Evolutionary conservation across 1,284 basidiomycete species (phyloP).

Genomic region (Xerocomus amazonicus): DNA sequence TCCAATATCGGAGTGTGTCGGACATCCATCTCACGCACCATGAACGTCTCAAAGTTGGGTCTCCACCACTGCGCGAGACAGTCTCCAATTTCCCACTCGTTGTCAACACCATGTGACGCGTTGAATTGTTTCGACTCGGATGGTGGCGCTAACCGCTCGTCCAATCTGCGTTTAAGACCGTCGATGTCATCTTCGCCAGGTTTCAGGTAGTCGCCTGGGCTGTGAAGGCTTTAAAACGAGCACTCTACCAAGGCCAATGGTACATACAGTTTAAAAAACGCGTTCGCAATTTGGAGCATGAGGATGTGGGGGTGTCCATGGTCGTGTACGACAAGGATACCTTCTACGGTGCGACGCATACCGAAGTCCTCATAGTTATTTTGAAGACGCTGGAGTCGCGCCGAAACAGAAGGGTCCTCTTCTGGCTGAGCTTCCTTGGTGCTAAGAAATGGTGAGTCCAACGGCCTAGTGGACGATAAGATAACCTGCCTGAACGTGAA

Average conservation of each 20-base stretch:
- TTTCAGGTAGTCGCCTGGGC: constrained; percentile 97
- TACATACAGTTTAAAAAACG: constrained; percentile 94
- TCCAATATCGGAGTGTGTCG: constrained; percentile 1
- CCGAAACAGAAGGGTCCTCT: constrained; percentile 92
- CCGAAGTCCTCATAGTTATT: constrained; percentile 97
- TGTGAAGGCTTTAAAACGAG: constrained; percentile 31
- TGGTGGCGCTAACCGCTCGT: constrained; percentile 85
- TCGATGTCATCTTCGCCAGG: constrained; percentile 91
- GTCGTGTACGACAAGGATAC: constrained; percentile 94
- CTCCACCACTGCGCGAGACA: constrained; percentile 97
- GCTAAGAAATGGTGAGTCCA: constrained; percentile 37
- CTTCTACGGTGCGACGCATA: constrained; percentile 92
- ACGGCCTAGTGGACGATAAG: neutral
- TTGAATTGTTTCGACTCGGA: constrained; percentile 62
- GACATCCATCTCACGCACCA: constrained; percentile 58
- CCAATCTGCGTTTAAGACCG: constrained; percentile 83
- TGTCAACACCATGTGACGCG: constrained; percentile 68
- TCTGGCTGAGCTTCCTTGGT: constrained; percentile 95
- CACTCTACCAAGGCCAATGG: neutral
- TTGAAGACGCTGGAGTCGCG: constrained; percentile 83
- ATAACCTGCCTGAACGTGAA: constrained; percentile 73
- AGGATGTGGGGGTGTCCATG: constrained; percentile 94
- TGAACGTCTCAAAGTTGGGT: constrained; percentile 97
- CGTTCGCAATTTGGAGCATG: constrained; percentile 97
- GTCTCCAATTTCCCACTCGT: constrained; percentile 94